These are phyloP conservation scores for Phytophthora citricola DNA, from an alignment of 352 stramenopile species.

Conservation along the genomic window DNA sequence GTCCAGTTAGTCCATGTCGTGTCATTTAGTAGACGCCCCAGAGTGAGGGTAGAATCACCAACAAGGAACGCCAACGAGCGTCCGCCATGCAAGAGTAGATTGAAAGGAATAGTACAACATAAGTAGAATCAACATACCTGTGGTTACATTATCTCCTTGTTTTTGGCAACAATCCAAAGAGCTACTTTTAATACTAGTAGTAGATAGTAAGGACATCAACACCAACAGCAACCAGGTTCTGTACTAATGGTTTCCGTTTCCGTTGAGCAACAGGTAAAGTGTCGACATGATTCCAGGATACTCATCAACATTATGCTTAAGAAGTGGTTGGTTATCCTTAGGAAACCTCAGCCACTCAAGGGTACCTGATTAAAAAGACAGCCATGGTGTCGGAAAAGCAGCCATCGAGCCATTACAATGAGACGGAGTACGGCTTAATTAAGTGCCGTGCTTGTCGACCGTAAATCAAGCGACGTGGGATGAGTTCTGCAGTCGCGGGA, in stretches of 20 bases:
- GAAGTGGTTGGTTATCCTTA: neutral
- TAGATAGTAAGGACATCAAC: no score
- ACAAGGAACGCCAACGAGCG: conserved; percentile 15
- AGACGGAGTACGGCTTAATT: neutral
- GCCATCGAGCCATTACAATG: neutral
- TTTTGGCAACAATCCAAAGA: no score
- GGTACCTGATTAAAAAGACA: neutral
- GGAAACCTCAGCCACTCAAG: neutral
- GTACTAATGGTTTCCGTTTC: no score
- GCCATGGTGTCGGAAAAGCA: neutral
- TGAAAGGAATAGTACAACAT: conserved; percentile 23
- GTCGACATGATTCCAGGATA: no score
- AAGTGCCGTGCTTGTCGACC: neutral
- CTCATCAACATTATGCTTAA: no score
- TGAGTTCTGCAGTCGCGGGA: neutral
- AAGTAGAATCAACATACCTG: conserved; percentile 19
- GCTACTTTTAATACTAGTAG: no score
- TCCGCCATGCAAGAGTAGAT: conserved; percentile 31
- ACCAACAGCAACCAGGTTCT: no score
- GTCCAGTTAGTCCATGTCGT: conserved; percentile 26
- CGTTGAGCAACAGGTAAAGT: no score
- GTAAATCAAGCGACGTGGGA: conserved; percentile 16
- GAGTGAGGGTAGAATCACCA: conserved; percentile 3
- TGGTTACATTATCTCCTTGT: conserved; percentile 1
- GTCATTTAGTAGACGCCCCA: conserved; percentile 19